A percentile compares a stretch with the other conserved stretches of the same genome.
These are phyloP conservation scores for Metarhizium guizhouense DNA, from an alignment of 2,329 filamentous ascomycete species.

Conservation along the genomic window DNA sequence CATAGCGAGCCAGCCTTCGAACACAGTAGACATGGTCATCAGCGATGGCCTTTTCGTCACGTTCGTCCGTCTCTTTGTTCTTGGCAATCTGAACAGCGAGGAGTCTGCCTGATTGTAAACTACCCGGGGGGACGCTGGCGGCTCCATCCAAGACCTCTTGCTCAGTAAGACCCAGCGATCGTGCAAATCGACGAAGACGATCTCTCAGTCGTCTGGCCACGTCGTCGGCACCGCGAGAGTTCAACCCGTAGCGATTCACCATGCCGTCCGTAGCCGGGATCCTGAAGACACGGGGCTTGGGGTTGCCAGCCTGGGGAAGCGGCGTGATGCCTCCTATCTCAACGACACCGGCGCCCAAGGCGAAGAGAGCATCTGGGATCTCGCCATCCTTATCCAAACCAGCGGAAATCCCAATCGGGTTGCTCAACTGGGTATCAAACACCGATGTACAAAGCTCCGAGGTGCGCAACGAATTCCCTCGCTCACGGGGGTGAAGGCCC, in stretches of 20 bases:
- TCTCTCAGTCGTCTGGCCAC: conserved; percentile 73
- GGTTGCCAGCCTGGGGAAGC: conserved; percentile 79
- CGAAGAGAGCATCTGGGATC: conserved; percentile 76
- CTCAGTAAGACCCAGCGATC: conserved; percentile 61
- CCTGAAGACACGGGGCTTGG: conserved; percentile 79
- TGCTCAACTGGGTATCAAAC: conserved; percentile 68
- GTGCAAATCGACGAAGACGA: conserved; percentile 70
- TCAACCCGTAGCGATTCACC: conserved; percentile 93
- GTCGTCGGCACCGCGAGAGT: conserved; percentile 80
- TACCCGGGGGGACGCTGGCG: conserved; percentile 73
- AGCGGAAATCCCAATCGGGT: conserved; percentile 90
- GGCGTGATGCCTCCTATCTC: conserved; percentile 91
- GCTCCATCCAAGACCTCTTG: conserved; percentile 66
- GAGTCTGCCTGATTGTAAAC: conserved; percentile 63
- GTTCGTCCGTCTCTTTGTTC: conserved; percentile 86
- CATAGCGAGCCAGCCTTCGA: conserved; percentile 70
- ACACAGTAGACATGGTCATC: conserved; percentile 88
- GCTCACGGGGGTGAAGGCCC: conserved; percentile 74
- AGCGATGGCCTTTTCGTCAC: conserved; percentile 71
- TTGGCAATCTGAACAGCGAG: conserved; percentile 92
- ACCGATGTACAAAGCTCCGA: conserved; percentile 38
- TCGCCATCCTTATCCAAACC: conserved; percentile 93
- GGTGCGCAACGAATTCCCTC: conserved; percentile 36
- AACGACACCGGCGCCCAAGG: conserved; percentile 74
- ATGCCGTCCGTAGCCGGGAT: conserved; percentile 75